Percentiles rank a stretch among this genome's conserved stretches.
phyloP scores from a whole-genome alignment of 2,329 filamentous ascomycete species.

The Lizonia empirigonia region DNA sequence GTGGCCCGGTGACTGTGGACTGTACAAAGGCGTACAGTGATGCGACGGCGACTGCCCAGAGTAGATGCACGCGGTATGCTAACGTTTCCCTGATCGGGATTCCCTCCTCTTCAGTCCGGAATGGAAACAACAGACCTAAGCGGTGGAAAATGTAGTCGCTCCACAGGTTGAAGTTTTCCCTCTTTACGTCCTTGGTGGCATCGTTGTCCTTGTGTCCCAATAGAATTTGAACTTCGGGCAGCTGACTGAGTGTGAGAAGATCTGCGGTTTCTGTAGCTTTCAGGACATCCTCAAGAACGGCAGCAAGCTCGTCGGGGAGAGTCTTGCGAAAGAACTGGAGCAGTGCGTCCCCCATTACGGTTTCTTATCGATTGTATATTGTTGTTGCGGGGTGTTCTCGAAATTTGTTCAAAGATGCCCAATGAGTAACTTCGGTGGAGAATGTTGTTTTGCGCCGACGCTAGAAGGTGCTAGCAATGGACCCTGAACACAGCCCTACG shows the following conservation, averaged over 20 bases:
- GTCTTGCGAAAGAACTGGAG: slow-evolving; percentile 49
- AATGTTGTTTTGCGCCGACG: slow-evolving; percentile 36
- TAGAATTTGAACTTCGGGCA: slow-evolving; percentile 48
- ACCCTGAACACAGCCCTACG: slow-evolving; percentile 9
- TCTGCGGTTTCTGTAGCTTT: slow-evolving; percentile 51
- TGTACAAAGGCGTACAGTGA: slow-evolving; percentile 82
- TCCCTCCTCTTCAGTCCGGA: slow-evolving; percentile 33
- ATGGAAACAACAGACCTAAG: slow-evolving; percentile 46
- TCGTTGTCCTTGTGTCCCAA: slow-evolving; percentile 49
- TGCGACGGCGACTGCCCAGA: slow-evolving; percentile 67
- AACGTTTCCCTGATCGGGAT: slow-evolving; percentile 37
- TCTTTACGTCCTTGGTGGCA: slow-evolving; percentile 35
- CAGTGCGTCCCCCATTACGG: slow-evolving; percentile 51
- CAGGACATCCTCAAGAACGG: slow-evolving; percentile 46
- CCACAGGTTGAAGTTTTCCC: slow-evolving; percentile 49
- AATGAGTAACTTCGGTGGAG: slow-evolving; percentile 38
- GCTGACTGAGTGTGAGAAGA: slow-evolving; percentile 49
- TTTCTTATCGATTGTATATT: slow-evolving; percentile 20
- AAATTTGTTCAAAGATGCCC: slow-evolving; percentile 28
- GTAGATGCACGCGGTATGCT: slow-evolving; percentile 49
- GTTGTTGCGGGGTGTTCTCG: slow-evolving; percentile 26
- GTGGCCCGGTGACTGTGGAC: slow-evolving; percentile 84
- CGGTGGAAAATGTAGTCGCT: slow-evolving; percentile 54
- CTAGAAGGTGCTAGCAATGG: slow-evolving; percentile 25
- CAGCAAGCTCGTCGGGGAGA: slow-evolving; percentile 51